Evolutionary conservation across 2,329 filamentous ascomycete genomes (phyloP), one percentile per base, ranked within the genome.

Genomic region (Aspergillus novoparasiticus): DNA sequence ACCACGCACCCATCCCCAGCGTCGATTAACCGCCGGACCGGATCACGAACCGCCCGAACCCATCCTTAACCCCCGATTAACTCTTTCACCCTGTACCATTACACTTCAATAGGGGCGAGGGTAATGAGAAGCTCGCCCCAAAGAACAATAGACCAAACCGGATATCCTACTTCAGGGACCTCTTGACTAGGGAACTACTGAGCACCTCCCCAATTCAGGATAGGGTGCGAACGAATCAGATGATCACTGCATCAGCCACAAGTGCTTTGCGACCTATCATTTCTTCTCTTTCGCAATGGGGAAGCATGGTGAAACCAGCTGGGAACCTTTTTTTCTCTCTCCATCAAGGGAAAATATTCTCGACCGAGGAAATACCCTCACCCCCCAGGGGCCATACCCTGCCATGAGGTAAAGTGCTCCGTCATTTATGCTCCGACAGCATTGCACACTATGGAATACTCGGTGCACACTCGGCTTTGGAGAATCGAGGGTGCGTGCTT

Each of bases 201-300:
- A 26, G 45, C 45, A n/a, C 10, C 21, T 55, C 26, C 51, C 32
- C n/a, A 32, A 21, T 54, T 23, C 11, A 36, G 51, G 9, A 9
- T 54, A 36, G 30, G 28, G 32, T 23, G 19, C 36, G 51, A 39
- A 55, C 32, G 6, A 55, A 55, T 55, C 32, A 39, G 51, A 55
- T 39, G 51, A 55, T 39, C 26, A 39, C 34, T 28, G 32, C 51
- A 55, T 39, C 51, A 39, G 51, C 51, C 51, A 55, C 51, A 36
- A 16, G n/a, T 30, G 11, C 4, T 39, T 12, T 55, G 30, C 19
- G 26, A 39, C 51, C 51, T 55, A 39, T 55, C 51, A 55, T 54
- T 21, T 55, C 28, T 30, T 53, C 21, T 39, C 51, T 11, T 23
- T 9, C 5, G 10, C 9, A 51, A 30, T 34, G 9, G 28, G 21